Conservation (phyloP, 495 filamentous ascomycete genomes). For the Neurospora sp. region DNA sequence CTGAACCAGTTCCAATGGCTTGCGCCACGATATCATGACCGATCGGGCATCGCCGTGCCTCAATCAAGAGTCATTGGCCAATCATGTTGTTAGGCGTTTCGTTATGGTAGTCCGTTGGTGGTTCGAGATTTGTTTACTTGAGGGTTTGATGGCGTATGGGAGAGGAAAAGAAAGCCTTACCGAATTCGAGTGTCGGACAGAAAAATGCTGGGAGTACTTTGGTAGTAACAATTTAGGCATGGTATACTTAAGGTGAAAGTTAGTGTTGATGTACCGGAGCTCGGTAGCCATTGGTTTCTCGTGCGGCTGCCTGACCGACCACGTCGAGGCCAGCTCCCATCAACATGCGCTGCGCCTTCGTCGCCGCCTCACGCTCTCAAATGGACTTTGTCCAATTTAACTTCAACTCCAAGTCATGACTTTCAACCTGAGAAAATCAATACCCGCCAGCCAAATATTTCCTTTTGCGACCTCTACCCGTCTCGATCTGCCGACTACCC, state of each 20-base stretch:
- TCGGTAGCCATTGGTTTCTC: too few relatives aligned
- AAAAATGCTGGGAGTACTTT: not conserved
- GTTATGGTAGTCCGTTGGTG: not conserved
- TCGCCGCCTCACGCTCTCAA: not conserved
- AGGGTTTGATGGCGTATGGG: not conserved
- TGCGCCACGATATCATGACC: not conserved
- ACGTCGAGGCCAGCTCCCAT: not conserved
- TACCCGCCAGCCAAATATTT: not conserved
- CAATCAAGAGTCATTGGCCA: not conserved
- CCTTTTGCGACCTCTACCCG: not conserved
- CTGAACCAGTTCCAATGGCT: not conserved
- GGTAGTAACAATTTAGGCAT: fast-evolving
- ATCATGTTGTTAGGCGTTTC: not conserved
- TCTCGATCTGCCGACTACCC: not conserved
- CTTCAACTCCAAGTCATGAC: too few relatives aligned
- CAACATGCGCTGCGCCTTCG: too few relatives aligned
- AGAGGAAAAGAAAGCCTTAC: not conserved
- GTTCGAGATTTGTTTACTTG: not conserved
- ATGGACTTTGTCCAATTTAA: not conserved
- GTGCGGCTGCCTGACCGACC: not conserved
- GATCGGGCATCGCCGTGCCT: not conserved
- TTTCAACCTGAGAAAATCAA: not conserved
- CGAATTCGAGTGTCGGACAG: not conserved
- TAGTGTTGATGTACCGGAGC: not conserved
- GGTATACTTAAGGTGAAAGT: not conserved